These are phyloP conservation scores for Suhomyces bolitotheri DNA, from an alignment of 1,139 yeast species.

Conservation along the genomic window DNA sequence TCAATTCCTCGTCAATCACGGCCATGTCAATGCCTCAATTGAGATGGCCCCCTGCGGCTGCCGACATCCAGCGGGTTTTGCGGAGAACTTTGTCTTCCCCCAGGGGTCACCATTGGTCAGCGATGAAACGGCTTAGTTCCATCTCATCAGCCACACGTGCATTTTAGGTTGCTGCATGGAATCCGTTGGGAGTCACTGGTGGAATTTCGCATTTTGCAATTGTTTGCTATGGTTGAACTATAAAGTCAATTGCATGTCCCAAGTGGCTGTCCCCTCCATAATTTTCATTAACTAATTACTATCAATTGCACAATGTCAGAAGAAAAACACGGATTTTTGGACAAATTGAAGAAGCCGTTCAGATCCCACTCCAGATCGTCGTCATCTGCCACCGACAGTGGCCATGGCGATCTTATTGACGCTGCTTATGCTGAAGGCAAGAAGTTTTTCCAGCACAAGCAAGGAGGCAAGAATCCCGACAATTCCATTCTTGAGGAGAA, in stretches of 20 bases:
- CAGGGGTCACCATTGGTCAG: no score
- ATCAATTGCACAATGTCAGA: conserved; percentile 10
- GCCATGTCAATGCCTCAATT: no score
- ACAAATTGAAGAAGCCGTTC: conserved; percentile 33
- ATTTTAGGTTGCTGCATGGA: conserved; percentile 12
- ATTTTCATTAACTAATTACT: neutral
- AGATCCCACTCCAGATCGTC: conserved; percentile 24
- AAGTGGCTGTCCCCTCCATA: neutral
- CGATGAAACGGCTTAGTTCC: no score
- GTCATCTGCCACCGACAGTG: conserved; percentile 13
- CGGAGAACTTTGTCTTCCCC: no score
- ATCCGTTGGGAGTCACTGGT: no score
- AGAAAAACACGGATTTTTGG: conserved; percentile 25
- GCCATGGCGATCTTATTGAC: conserved; percentile 1
- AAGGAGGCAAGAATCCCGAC: conserved; percentile 1
- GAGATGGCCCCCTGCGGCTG: no score
- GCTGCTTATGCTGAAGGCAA: conserved; percentile 7
- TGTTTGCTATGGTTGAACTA: no score
- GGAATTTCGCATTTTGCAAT: conserved; percentile 9
- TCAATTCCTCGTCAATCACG: no score
- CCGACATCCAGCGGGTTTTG: no score
- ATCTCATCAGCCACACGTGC: conserved; percentile 12
- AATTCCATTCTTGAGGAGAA: neutral
- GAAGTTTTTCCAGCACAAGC: conserved; percentile 1
- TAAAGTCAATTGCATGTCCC: no score